These are phyloP conservation scores for Sanguinoderma infundibulare DNA, from an alignment of 1,284 basidiomycete species.

Conservation along the genomic window DNA sequence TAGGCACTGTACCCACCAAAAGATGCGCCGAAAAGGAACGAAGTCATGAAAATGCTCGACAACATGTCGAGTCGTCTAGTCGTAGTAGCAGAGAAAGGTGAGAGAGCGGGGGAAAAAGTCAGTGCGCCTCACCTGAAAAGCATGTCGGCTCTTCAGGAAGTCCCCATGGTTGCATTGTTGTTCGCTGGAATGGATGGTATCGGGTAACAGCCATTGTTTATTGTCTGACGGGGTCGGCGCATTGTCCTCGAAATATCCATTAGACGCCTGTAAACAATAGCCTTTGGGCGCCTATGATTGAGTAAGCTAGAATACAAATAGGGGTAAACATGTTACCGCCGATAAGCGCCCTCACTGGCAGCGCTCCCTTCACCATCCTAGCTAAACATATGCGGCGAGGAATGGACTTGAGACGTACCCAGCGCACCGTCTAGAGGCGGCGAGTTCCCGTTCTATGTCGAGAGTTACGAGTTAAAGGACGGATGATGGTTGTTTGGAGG, in stretches of 20 bases:
- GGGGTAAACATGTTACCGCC: not conserved
- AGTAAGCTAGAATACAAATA: not conserved
- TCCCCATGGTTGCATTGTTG: slow-evolving; percentile 35
- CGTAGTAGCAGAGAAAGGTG: slow-evolving; percentile 24
- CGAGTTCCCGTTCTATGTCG: too few species aligned
- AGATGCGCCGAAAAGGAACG: slow-evolving; percentile 49
- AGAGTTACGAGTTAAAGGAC: too few species aligned
- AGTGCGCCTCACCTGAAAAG: slow-evolving; percentile 25
- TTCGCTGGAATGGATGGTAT: slow-evolving; percentile 19
- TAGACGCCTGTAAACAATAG: slow-evolving; percentile 12
- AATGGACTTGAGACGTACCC: not conserved
- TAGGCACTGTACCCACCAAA: slow-evolving; percentile 43
- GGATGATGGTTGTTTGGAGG: too few species aligned
- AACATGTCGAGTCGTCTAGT: slow-evolving; percentile 45
- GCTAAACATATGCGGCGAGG: not conserved
- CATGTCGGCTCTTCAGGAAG: slow-evolving; percentile 21
- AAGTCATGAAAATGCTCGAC: slow-evolving; percentile 47
- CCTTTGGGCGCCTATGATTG: slow-evolving; percentile 5
- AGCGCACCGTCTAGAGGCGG: not conserved
- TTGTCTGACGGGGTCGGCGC: slow-evolving; percentile 15
- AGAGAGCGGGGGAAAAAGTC: slow-evolving; percentile 28
- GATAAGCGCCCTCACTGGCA: not conserved
- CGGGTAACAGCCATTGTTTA: slow-evolving; percentile 22
- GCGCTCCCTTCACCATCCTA: not conserved
- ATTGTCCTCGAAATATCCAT: slow-evolving; percentile 21